Base-by-base conservation (phyloP, 257 asterid genomes). In the Solanum virginianum region DNA sequence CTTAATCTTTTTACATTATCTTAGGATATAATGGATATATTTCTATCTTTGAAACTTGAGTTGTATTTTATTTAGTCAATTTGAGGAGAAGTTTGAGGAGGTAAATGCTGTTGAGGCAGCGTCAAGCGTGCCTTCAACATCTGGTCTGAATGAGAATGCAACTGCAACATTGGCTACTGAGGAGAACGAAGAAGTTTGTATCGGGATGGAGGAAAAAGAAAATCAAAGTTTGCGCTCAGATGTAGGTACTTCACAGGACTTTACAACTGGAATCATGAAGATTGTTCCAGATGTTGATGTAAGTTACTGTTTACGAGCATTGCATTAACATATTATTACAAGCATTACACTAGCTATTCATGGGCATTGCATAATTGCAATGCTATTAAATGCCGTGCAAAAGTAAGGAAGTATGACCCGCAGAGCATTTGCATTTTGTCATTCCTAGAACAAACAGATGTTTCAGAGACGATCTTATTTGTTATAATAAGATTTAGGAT, bases 201-300 rank as follows among this genome's bases (percentile, higher is more conserved):
- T 74, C 63, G 89, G 75, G 83, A 77, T 83, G 70, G 91, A 88
- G 81, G 89, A 89, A 87, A 87, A 86, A 83, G 94, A 90, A 81
- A 85, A 92, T 88, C 88, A 92, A 84, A 89, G 88, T 85, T 86
- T 86, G 86, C 87, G 89, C 86, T 77, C 93, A 41, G 98, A 93
- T 13, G 79, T 92, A 2, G 92, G 93, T 79, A 86, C 94, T 74
- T 94, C 98, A 18, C 95, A 90, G 85, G 98, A 96, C 85, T 91
- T 91, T 75, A 90, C 89, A 86, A 89, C 90, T 74, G 98, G 98
- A 87, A 94, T 96, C 82, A 90, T 95, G 94, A 95, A 94, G 86
- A 94, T 96, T 62, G 95, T 92, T 71, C 98, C 99, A 6, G 95
- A 94, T 71, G 97, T 94, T 77, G 94, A 95, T 86, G 99, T 96